Evolutionary conservation across 1,284 basidiomycete species (phyloP).

Genomic region (Erythrobasidium hasegawianum): DNA sequence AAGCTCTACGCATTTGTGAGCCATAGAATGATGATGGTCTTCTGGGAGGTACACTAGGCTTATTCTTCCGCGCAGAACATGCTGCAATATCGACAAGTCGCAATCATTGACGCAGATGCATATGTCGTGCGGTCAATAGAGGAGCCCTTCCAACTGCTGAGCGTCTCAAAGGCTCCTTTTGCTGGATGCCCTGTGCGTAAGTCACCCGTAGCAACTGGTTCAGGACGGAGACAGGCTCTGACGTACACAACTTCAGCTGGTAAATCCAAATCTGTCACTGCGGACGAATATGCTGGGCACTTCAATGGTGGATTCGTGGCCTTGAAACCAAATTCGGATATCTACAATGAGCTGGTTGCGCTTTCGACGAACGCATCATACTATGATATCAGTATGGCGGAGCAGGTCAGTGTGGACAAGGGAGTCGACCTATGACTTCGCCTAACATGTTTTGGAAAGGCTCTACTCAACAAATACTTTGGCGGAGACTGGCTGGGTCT

Average conservation of each 20-base stretch:
- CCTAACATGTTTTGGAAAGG: neutral
- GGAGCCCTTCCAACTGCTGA: conserved; percentile 1
- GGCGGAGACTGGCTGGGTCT: conserved; percentile 8
- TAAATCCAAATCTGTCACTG: neutral
- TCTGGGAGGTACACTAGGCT: too few species aligned
- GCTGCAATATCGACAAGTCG: neutral
- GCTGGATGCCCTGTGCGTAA: neutral
- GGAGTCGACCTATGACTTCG: too few species aligned
- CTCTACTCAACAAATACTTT: conserved; percentile 9
- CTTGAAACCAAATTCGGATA: neutral
- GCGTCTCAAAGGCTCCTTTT: neutral
- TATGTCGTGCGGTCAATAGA: neutral
- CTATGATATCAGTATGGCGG: neutral
- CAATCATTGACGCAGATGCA: conserved; percentile 13
- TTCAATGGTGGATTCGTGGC: conserved; percentile 11
- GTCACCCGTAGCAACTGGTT: neutral
- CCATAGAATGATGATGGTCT: too few species aligned
- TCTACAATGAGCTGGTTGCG: conserved; percentile 1
- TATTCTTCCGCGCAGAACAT: conserved; percentile 1
- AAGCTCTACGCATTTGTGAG: conserved; percentile 10
- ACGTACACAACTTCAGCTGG: neutral
- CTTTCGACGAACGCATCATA: neutral
- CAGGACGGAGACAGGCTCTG: neutral
- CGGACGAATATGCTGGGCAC: conserved; percentile 13
- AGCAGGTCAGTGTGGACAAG: too few species aligned